phyloP scores from a whole-genome alignment of 2,329 filamentous ascomycete species.

The Alternaria ventricosa region DNA sequence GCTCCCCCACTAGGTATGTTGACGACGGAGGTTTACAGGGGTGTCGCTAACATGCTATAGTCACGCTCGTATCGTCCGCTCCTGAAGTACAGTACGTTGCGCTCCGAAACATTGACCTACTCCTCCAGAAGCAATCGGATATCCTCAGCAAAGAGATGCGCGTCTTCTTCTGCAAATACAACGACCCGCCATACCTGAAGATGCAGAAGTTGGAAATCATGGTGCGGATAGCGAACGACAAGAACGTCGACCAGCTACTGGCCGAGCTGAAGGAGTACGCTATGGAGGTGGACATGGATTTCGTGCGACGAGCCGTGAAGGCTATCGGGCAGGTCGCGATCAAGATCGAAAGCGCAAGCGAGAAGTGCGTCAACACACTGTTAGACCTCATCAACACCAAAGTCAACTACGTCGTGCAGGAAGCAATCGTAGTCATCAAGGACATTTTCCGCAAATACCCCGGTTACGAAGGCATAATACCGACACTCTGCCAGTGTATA shows the following conservation, averaged over 20 bases:
- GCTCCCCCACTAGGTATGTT: constrained; percentile 83
- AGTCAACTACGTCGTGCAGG: constrained; percentile 98
- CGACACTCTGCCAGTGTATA: constrained; percentile 93
- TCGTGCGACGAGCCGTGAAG: constrained; percentile 90
- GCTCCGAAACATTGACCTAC: constrained; percentile 90
- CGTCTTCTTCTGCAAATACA: constrained; percentile 99
- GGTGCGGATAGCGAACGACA: constrained; percentile 98
- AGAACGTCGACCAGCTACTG: constrained; percentile 92
- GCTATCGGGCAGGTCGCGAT: constrained; percentile 98
- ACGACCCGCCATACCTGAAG: constrained; percentile 96
- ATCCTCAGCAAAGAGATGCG: constrained; percentile 97
- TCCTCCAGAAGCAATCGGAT: constrained; percentile 94
- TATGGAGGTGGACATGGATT: constrained; percentile 98
- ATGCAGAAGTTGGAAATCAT: constrained; percentile 98
- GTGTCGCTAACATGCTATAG: constrained; percentile 56
- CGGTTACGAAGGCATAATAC: constrained; percentile 97
- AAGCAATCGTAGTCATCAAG: constrained; percentile 98
- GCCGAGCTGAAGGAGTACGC: constrained; percentile 97
- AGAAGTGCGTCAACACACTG: constrained; percentile 93
- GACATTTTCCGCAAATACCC: constrained; percentile 98
- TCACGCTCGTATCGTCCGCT: constrained; percentile 92
- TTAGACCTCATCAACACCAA: constrained; percentile 95
- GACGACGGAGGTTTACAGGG: not conserved
- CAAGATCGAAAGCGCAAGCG: constrained; percentile 94
- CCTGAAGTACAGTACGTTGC: constrained; percentile 99